A percentile compares a stretch with the other conserved stretches of the same genome.
These are phyloP conservation scores for Penicillium sp. DNA, from an alignment of 2,329 filamentous ascomycete species.

Conservation along the genomic window DNA sequence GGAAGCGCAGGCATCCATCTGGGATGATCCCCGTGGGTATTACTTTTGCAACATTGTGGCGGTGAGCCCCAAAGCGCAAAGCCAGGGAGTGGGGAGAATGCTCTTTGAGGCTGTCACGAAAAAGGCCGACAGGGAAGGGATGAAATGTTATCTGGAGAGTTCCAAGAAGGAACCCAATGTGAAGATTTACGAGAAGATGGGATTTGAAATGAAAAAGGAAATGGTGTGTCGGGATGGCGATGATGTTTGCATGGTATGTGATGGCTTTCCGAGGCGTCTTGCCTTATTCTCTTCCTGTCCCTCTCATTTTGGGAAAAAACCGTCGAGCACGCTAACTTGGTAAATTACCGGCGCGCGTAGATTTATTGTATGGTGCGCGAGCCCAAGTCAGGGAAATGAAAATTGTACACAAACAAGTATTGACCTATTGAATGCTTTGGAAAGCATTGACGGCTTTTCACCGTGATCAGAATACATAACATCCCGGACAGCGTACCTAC, in stretches of 20 bases:
- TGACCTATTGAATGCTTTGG: no score
- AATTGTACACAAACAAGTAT: no score
- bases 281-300: not conserved
- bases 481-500: no score
- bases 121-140: constrained; percentile 57
- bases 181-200: constrained; percentile 64
- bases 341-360: constrained; percentile 5
- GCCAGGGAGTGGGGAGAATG: constrained; percentile 58
- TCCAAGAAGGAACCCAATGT: constrained; percentile 63
- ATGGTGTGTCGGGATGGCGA: constrained; percentile 63
- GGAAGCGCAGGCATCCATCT: constrained; percentile 57
- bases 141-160: constrained; percentile 65
- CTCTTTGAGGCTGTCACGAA: constrained; percentile 61
- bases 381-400: constrained; percentile 9
- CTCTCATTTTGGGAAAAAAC: no score
- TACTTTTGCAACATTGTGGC: constrained; percentile 75
- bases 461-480: no score
- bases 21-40: constrained; percentile 63
- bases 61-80: constrained; percentile 60
- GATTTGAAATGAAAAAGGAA: constrained; percentile 59
- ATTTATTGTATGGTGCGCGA: constrained; percentile 26
- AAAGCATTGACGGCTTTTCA: no score
- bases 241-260: constrained; percentile 47
- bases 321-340: not conserved
- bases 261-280: not conserved